phyloP scores from a whole-genome alignment of 768 basidiomycete genomes.

The Amanita jacksonii region DNA sequence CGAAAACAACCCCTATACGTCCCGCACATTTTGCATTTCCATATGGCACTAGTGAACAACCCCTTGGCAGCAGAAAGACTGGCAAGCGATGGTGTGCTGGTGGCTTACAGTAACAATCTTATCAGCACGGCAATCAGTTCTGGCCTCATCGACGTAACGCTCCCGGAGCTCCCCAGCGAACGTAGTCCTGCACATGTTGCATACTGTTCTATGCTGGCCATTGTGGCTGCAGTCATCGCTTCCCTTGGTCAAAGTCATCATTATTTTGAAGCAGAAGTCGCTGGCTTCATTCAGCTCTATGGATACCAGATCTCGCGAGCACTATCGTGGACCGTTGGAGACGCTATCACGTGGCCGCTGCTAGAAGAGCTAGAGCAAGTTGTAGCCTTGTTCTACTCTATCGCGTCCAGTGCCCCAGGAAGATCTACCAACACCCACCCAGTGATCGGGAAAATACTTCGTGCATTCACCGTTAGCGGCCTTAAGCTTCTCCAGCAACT shows the following conservation, averaged over 20 bases:
- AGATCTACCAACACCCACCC: slow-evolving; percentile 32
- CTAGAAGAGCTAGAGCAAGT: slow-evolving; percentile 81
- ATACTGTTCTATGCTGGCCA: slow-evolving; percentile 79
- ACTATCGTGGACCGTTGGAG: slow-evolving; percentile 75
- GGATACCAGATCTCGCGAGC: slow-evolving; percentile 71
- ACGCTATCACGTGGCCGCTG: slow-evolving; percentile 63
- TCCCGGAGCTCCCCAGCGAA: slow-evolving; percentile 65
- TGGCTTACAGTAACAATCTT: slow-evolving; percentile 76
- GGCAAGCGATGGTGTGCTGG: slow-evolving; percentile 72
- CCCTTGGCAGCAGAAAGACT: slow-evolving; percentile 76
- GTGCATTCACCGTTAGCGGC: slow-evolving; percentile 58
- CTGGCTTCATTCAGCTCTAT: slow-evolving; percentile 79
- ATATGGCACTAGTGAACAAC: slow-evolving; percentile 73
- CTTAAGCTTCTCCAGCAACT: slow-evolving; percentile 76
- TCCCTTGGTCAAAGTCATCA: slow-evolving; percentile 57
- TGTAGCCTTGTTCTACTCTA: slow-evolving; percentile 66
- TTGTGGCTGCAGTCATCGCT: slow-evolving; percentile 63
- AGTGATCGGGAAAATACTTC: slow-evolving; percentile 53
- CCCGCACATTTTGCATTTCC: slow-evolving; percentile 75
- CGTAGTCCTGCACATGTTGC: slow-evolving; percentile 71
- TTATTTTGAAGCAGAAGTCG: slow-evolving; percentile 78
- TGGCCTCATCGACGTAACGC: slow-evolving; percentile 56
- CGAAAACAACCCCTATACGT: slow-evolving; percentile 64
- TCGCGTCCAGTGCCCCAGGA: slow-evolving; percentile 48
- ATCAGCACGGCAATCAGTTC: slow-evolving; percentile 70